phyloP scores from a whole-genome alignment of 805 yeast species.

The Candida pseudoglaebosa region DNA sequence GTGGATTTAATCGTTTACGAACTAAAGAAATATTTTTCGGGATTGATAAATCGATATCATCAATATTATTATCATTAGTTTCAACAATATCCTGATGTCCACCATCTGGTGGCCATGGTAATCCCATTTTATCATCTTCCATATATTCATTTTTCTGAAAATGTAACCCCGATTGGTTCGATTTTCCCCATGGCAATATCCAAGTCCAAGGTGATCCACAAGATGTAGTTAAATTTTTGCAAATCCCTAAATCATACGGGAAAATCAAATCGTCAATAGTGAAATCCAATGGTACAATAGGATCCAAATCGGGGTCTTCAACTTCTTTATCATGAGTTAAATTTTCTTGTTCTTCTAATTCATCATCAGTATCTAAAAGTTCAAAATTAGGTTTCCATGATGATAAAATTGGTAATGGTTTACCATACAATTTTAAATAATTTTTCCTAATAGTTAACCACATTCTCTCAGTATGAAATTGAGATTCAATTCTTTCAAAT shows the following conservation, averaged over 20 bases:
- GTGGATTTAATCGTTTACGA: constrained; percentile 32
- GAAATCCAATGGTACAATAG: constrained; percentile 33
- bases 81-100: constrained; percentile 39
- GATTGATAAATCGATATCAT: constrained; percentile 10
- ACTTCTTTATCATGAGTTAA: constrained; percentile 2
- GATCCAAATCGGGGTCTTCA: constrained; percentile 3
- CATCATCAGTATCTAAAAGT: constrained; percentile 7
- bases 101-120: constrained; percentile 96
- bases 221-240: constrained; percentile 46
- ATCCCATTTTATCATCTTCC: constrained; percentile 53
- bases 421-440: constrained; percentile 37
- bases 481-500: constrained; percentile 69
- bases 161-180: constrained; percentile 55
- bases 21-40: constrained; percentile 18
- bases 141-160: constrained; percentile 54
- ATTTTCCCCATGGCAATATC: constrained; percentile 68
- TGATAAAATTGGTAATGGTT: constrained; percentile 40
- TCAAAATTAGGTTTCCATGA: constrained; percentile 36
- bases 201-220: constrained; percentile 66
- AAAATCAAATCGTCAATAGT: constrained; percentile 67
- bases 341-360: constrained; percentile 3
- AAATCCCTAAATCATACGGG: constrained; percentile 75
- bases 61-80: constrained; percentile 14
- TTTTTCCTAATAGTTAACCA: constrained; percentile 48
- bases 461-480: constrained; percentile 52